A percentile compares a stretch with the other conserved stretches of the same genome.
phyloP scores from a whole-genome alignment of 805 yeast species.

The Saturnispora hagleri region DNA sequence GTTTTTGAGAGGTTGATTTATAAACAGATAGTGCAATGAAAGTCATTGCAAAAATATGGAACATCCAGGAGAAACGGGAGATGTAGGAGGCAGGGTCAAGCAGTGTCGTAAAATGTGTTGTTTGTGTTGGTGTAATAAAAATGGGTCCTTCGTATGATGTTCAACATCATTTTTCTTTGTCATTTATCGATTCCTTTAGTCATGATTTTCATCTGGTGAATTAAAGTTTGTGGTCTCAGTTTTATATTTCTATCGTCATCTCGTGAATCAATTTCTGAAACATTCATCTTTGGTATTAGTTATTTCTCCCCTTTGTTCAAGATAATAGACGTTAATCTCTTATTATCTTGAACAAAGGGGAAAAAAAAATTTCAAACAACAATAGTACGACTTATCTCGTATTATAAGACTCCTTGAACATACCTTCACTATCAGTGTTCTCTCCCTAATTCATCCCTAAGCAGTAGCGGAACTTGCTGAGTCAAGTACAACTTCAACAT shows the following conservation, averaged over 20 bases:
- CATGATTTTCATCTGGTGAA: too few relatives aligned
- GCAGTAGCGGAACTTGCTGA: neutral
- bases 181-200: neutral
- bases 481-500: conserved; percentile 9
- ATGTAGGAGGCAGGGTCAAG: neutral
- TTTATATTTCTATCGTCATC: neutral
- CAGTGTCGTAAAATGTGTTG: neutral
- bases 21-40: neutral
- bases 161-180: neutral
- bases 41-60: neutral
- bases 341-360: neutral
- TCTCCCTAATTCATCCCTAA: neutral
- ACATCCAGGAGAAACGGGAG: neutral
- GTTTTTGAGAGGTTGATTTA: neutral
- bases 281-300: neutral
- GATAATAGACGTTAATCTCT: neutral
- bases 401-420: neutral
- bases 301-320: neutral
- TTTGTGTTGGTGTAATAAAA: neutral
- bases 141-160: neutral
- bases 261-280: neutral
- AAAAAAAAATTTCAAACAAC: neutral
- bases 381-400: neutral
- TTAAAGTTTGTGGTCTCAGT: too few relatives aligned
- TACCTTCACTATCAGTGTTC: neutral